Evolutionary conservation across 2,329 filamentous ascomycete species (phyloP).

Genomic region (Phialophora macrospora): DNA sequence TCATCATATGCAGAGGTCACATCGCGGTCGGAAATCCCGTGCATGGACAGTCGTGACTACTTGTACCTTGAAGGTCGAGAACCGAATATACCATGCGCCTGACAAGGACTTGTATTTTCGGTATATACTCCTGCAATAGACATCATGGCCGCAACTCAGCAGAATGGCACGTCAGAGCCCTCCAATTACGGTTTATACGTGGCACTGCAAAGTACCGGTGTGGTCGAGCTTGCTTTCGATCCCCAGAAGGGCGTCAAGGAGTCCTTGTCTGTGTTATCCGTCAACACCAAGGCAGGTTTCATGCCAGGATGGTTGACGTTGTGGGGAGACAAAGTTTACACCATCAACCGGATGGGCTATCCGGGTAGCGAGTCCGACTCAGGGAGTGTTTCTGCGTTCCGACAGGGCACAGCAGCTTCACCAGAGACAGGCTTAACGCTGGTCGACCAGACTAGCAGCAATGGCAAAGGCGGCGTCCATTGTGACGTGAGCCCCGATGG

Average conservation of each 20-base stretch:
- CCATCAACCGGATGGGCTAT: conserved; percentile 21
- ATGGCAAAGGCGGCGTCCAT: conserved; percentile 26
- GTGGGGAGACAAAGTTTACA: conserved; percentile 22
- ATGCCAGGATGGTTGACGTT: conserved; percentile 21
- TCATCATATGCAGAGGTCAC: background rate
- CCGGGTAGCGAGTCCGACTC: conserved; percentile 3
- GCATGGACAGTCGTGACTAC: background rate
- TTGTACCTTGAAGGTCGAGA: background rate
- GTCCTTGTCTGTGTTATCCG: conserved; percentile 12
- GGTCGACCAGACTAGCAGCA: conserved; percentile 16
- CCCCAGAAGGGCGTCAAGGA: conserved; percentile 14
- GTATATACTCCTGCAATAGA: background rate
- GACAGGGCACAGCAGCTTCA: background rate
- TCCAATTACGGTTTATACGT: conserved; percentile 16
- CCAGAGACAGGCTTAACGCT: conserved; percentile 7
- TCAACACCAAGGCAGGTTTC: conserved; percentile 23
- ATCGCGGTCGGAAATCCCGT: background rate
- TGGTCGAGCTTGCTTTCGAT: conserved; percentile 25
- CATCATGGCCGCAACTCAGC: background rate
- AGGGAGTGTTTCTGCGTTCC: conserved; percentile 21
- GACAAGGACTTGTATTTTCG: background rate
- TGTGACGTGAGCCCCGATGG: conserved; percentile 21
- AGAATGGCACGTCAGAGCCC: background rate
- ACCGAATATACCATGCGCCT: background rate
- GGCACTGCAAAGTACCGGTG: conserved; percentile 26